A percentile compares a stretch with the other conserved stretches of the same genome.
Conservation (phyloP, 371 early-diverging fungal species). For the Nematocida major region DNA sequence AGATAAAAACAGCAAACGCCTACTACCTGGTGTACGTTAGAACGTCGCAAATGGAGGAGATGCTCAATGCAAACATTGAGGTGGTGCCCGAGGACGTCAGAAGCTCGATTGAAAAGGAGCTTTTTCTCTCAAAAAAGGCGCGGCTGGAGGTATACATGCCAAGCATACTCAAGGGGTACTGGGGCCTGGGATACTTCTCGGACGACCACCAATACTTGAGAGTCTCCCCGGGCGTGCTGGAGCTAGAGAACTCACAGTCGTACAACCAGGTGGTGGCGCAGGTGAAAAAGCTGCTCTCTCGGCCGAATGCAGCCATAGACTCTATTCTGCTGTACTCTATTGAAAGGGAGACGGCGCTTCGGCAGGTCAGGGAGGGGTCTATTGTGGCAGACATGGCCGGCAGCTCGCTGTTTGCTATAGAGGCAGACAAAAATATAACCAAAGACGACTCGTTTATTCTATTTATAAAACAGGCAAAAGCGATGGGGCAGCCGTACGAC, state of each 20-base stretch:
- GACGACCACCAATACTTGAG: neutral
- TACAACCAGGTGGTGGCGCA: constrained; percentile 11
- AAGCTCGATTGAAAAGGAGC: constrained; percentile 21
- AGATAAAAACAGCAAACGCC: constrained; percentile 53
- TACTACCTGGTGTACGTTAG: constrained; percentile 63
- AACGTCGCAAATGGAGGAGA: constrained; percentile 5
- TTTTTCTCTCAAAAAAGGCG: neutral
- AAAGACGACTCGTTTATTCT: constrained; percentile 32
- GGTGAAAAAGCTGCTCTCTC: neutral
- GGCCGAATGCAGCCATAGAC: neutral
- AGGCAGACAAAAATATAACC: neutral
- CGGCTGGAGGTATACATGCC: constrained; percentile 14
- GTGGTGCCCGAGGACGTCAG: constrained; percentile 20
- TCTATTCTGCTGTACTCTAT: neutral
- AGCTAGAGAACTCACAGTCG: constrained; percentile 19
- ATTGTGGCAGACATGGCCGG: constrained; percentile 8
- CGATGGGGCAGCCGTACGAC: constrained; percentile 35
- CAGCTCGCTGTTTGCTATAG: neutral
- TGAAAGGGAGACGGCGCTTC: neutral
- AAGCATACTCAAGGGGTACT: constrained; percentile 24
- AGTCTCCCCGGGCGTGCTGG: neutral
- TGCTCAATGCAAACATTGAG: constrained; percentile 1
- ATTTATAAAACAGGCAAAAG: constrained; percentile 35
- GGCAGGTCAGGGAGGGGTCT: neutral
- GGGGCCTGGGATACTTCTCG: constrained; percentile 20